Percentiles rank a stretch among this genome's conserved stretches.
These are phyloP conservation scores for Herpetomonas tarakana DNA, from an alignment of 208 protist species.

Conservation along the genomic window DNA sequence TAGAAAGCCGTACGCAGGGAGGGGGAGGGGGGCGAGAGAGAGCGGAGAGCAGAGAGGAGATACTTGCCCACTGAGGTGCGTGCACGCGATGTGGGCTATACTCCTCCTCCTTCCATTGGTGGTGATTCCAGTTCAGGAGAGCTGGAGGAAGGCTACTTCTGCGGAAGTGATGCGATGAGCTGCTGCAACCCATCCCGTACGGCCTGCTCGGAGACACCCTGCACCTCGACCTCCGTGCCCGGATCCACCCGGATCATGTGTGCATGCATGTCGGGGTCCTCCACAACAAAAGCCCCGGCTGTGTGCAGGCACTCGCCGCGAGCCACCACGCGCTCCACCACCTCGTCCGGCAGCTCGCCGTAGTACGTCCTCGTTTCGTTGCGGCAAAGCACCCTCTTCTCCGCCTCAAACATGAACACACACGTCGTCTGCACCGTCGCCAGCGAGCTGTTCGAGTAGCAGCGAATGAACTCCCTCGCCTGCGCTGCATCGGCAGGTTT, in stretches of 20 bases:
- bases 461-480: conserved; percentile 38
- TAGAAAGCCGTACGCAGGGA: too few species aligned
- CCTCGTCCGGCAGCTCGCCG: conserved; percentile 31
- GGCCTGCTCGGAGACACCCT: conserved; percentile 34
- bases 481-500: conserved; percentile 63
- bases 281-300: conserved; percentile 75
- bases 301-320: conserved; percentile 42
- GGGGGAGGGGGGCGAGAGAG: too few species aligned
- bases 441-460: conserved; percentile 60
- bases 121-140: neutral
- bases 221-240: conserved; percentile 44
- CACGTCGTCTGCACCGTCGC: conserved; percentile 67
- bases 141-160: neutral
- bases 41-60: too few species aligned
- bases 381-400: conserved; percentile 17
- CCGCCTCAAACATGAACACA: conserved; percentile 31
- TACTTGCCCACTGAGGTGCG: too few species aligned
- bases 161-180: neutral
- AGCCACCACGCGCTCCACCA: conserved; percentile 49
- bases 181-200: conserved; percentile 29
- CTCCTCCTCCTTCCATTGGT: too few species aligned
- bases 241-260: conserved; percentile 42
- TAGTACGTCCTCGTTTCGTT: conserved; percentile 72
- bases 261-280: conserved; percentile 65
- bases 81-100: too few species aligned